Evolutionary conservation across 1,139 yeast species (phyloP).

Genomic region (Kodamaea arcana): DNA sequence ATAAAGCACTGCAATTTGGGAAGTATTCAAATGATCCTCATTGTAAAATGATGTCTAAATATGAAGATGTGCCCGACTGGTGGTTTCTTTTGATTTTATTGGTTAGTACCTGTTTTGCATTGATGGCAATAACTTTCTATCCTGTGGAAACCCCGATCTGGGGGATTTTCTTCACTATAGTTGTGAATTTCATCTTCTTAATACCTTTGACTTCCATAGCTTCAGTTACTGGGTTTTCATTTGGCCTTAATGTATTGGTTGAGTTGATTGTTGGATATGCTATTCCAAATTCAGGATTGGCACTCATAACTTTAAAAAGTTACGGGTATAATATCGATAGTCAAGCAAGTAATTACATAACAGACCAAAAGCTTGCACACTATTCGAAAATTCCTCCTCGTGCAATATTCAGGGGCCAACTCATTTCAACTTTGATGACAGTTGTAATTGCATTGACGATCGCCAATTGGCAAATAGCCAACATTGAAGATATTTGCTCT

Average conservation of each 20-base stretch:
- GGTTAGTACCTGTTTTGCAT: constrained; percentile 47
- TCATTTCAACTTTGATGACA: constrained; percentile 41
- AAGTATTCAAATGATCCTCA: constrained; percentile 46
- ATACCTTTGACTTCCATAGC: constrained; percentile 48
- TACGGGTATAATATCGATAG: constrained; percentile 57
- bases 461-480: constrained; percentile 49
- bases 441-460: constrained; percentile 50
- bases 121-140: constrained; percentile 44
- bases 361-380: constrained; percentile 59
- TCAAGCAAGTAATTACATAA: constrained; percentile 57
- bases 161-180: constrained; percentile 56
- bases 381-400: constrained; percentile 59
- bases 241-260: constrained; percentile 56
- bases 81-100: constrained; percentile 48
- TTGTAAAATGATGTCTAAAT: constrained; percentile 49
- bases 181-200: constrained; percentile 50
- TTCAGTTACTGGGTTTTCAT: constrained; percentile 49
- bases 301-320: constrained; percentile 56
- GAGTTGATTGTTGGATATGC: constrained; percentile 63
- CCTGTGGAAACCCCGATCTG: constrained; percentile 52
- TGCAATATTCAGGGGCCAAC: constrained; percentile 57
- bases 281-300: constrained; percentile 59
- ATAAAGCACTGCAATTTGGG: constrained; percentile 9
- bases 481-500: constrained; percentile 46
- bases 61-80: constrained; percentile 63